Percentiles rank a stretch among this genome's conserved stretches.
These are phyloP conservation scores for Trichoderma harzianum DNA, from an alignment of 2,329 filamentous ascomycete genomes.

Conservation along the genomic window DNA sequence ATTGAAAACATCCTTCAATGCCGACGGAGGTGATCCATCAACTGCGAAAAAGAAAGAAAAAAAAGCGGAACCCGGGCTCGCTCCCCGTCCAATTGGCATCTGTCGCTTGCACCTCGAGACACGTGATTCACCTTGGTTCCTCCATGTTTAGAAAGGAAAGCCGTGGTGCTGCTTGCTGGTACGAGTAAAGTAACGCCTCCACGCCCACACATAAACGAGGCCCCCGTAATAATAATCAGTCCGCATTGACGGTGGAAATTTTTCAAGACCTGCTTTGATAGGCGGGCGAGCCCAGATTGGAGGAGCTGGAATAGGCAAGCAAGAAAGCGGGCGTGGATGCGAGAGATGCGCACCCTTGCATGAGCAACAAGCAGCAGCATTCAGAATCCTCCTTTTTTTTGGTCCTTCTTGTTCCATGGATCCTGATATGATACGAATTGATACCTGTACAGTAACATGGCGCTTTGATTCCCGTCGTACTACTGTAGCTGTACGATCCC, in stretches of 20 bases:
- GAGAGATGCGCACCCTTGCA: slow-evolving; percentile 8
- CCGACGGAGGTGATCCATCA: background rate
- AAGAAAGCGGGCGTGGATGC: background rate
- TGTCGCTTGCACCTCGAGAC: background rate
- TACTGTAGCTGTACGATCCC: background rate
- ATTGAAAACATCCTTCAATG: background rate
- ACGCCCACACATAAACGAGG: background rate
- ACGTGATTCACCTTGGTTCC: slow-evolving; percentile 1
- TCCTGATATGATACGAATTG: background rate
- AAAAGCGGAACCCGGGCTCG: background rate
- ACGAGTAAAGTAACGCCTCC: background rate
- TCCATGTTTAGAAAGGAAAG: background rate
- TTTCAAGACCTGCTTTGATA: background rate
- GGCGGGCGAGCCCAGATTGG: background rate
- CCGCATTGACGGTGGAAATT: background rate
- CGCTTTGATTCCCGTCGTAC: background rate
- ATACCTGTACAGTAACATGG: background rate
- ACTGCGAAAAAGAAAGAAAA: background rate
- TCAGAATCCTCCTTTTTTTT: background rate
- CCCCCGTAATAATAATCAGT: background rate
- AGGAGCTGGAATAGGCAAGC: background rate
- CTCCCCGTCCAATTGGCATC: background rate
- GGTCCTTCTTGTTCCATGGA: background rate
- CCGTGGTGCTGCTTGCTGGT: background rate
- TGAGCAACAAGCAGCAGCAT: background rate